Evolutionary conservation across 2,329 filamentous ascomycete genomes (phyloP).

Genomic region (Aspergillus udagawae): DNA sequence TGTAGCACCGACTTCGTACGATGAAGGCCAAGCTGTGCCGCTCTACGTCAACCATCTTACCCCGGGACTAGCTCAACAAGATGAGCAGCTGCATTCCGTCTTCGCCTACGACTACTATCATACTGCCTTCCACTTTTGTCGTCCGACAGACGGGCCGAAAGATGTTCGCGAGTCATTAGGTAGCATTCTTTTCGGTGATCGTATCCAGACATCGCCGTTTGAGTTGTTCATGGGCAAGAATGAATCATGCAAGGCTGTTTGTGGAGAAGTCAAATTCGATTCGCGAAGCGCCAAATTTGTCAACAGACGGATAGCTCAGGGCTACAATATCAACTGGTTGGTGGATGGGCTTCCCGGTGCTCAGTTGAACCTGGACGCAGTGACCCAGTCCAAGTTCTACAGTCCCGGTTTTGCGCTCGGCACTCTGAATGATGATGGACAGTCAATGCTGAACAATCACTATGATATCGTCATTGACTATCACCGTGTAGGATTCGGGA

Average conservation of each 20-base stretch:
- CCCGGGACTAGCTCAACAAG: conserved; percentile 70
- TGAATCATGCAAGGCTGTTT: conserved; percentile 81
- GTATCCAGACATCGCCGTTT: conserved; percentile 95
- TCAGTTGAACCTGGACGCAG: conserved; percentile 72
- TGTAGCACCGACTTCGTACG: conserved; percentile 90
- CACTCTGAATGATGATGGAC: conserved; percentile 48
- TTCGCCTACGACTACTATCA: conserved; percentile 97
- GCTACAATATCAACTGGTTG: conserved; percentile 92
- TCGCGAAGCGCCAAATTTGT: conserved; percentile 70
- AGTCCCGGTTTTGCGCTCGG: conserved; percentile 87
- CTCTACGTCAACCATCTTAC: conserved; percentile 91
- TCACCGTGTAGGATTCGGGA: conserved; percentile 63
- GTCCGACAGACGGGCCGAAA: conserved; percentile 70
- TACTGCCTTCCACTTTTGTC: conserved; percentile 80
- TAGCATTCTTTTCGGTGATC: conserved; percentile 94
- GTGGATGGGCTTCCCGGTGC: conserved; percentile 91
- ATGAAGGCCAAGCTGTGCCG: conserved; percentile 71
- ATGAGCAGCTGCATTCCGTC: conserved; percentile 83
- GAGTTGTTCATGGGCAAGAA: conserved; percentile 82
- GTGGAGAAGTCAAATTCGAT: conserved; percentile 63
- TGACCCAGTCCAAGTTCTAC: conserved; percentile 76
- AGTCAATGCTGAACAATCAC: conserved; percentile 79
- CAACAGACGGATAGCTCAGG: conserved; percentile 74
- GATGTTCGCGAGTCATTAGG: conserved; percentile 84
- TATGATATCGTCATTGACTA: conserved; percentile 94